Conservation (phyloP, 2,329 filamentous ascomycete species). For the Colletotrichum brevisporum region DNA sequence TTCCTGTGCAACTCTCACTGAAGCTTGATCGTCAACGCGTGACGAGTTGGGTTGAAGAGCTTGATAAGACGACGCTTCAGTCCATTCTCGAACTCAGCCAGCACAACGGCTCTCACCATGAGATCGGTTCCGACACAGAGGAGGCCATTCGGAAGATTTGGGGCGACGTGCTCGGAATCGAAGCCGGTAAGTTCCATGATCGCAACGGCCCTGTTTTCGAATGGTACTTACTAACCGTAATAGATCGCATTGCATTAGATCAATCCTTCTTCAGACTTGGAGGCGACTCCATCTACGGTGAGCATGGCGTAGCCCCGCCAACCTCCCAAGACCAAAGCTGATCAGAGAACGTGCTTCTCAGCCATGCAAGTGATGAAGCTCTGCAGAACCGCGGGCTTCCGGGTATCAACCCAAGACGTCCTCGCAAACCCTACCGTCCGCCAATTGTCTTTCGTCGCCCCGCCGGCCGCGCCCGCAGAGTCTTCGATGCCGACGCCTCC, state of each 20-base stretch:
- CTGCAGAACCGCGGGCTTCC: slow-evolving; percentile 71
- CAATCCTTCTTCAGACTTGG: slow-evolving; percentile 73
- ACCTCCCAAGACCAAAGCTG: not conserved
- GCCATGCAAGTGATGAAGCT: slow-evolving; percentile 57
- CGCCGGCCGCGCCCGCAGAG: not conserved
- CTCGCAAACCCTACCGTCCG: slow-evolving; percentile 23
- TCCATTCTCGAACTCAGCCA: not conserved
- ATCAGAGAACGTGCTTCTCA: not conserved
- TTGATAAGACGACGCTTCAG: not conserved
- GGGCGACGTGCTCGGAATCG: slow-evolving; percentile 53
- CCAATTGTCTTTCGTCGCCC: not conserved
- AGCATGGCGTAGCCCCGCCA: not conserved
- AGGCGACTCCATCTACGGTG: slow-evolving; percentile 58
- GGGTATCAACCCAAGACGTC: slow-evolving; percentile 55
- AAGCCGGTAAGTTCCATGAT: slow-evolving; percentile 42
- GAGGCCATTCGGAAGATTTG: slow-evolving; percentile 46
- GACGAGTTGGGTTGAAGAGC: slow-evolving; percentile 7
- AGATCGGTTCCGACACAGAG: slow-evolving; percentile 7
- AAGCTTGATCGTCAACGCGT: slow-evolving; percentile 42
- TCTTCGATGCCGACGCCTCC: not conserved
- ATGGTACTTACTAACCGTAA: not conserved
- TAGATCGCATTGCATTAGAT: slow-evolving; percentile 60
- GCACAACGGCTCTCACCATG: not conserved
- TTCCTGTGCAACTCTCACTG: slow-evolving; percentile 41
- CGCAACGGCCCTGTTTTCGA: not conserved